Percentiles rank a stretch among this genome's conserved stretches.
Conservation (phyloP, 768 basidiomycete genomes). For the Dentipellis fragilis region DNA sequence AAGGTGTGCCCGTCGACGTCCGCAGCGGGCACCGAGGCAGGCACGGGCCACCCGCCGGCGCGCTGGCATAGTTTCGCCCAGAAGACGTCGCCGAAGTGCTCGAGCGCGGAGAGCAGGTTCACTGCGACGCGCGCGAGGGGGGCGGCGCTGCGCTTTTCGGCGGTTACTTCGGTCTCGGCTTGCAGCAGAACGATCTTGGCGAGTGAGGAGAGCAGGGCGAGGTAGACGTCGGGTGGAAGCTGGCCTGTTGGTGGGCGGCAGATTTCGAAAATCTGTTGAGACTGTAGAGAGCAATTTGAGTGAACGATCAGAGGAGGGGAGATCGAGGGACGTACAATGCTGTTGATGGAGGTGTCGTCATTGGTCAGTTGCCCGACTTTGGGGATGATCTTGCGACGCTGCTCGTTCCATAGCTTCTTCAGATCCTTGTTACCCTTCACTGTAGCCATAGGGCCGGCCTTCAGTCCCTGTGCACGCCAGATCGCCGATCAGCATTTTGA, state of each 20-base stretch:
- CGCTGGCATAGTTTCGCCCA: constrained; percentile 81
- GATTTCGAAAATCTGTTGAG: constrained; percentile 32
- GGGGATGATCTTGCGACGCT: constrained; percentile 72
- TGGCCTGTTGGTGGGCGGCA: constrained; percentile 22
- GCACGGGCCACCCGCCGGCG: constrained; percentile 82
- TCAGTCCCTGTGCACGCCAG: constrained; percentile 39
- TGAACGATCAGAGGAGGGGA: constrained; percentile 6
- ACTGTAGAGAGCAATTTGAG: constrained; percentile 20
- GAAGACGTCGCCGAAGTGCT: constrained; percentile 62
- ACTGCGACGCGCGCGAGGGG: constrained; percentile 75
- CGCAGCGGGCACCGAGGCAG: constrained; percentile 42
- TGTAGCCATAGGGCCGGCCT: constrained; percentile 48
- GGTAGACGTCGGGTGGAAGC: constrained; percentile 39
- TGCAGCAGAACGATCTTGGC: constrained; percentile 83
- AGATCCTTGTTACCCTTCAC: constrained; percentile 49
- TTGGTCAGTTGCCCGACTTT: constrained; percentile 85
- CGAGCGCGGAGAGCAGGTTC: constrained; percentile 47
- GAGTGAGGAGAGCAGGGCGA: constrained; percentile 77
- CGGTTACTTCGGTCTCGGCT: constrained; percentile 88
- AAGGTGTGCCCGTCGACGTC: constrained; percentile 43
- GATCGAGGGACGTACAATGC: constrained; percentile 42
- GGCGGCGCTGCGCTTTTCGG: constrained; percentile 74
- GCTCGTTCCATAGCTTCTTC: constrained; percentile 54
- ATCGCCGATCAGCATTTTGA: constrained; percentile 10
- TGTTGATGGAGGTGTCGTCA: constrained; percentile 45